Evolutionary conservation across 2,329 filamentous ascomycete genomes (phyloP).

Genomic region (Fusarium vanettenii): DNA sequence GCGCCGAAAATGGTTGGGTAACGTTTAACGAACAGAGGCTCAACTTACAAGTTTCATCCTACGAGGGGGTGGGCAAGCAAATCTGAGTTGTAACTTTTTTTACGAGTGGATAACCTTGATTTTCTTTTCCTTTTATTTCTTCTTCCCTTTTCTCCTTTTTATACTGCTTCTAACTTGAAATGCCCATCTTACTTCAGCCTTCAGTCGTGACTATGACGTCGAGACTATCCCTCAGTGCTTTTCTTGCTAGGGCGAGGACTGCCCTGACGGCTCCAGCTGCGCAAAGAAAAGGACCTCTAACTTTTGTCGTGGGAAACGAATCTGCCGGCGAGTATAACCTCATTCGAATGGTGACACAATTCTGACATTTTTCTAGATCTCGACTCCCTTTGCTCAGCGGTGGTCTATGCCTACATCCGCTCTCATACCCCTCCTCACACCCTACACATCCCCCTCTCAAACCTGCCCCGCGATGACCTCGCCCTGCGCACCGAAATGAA

Average conservation of each 20-base stretch:
- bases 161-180: no score
- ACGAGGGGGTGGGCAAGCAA: not conserved
- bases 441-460: slow-evolving; percentile 78
- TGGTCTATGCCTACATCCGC: slow-evolving; percentile 80
- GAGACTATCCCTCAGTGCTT: slow-evolving; percentile 58
- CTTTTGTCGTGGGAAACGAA: slow-evolving; percentile 75
- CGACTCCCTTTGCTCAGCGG: slow-evolving; percentile 80
- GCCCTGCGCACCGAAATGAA: slow-evolving; percentile 78
- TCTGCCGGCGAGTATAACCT: slow-evolving; percentile 65
- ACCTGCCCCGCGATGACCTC: slow-evolving; percentile 76
- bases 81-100: slow-evolving; percentile 15
- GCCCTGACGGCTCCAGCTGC: slow-evolving; percentile 58
- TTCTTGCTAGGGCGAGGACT: slow-evolving; percentile 62
- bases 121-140: not conserved
- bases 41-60: slow-evolving; percentile 32
- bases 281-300: slow-evolving; percentile 61
- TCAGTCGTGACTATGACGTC: slow-evolving; percentile 41
- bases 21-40: slow-evolving; percentile 11
- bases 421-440: slow-evolving; percentile 65
- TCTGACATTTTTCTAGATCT: slow-evolving; percentile 65
- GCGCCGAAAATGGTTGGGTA: slow-evolving; percentile 9
- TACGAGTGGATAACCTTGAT: not conserved
- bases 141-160: not conserved
- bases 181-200: not conserved
- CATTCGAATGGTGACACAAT: not conserved